Percentiles rank a stretch among this genome's conserved stretches.
phyloP scores from a whole-genome alignment of 2,329 filamentous ascomycete genomes.

The Paramyrothecium sp. region DNA sequence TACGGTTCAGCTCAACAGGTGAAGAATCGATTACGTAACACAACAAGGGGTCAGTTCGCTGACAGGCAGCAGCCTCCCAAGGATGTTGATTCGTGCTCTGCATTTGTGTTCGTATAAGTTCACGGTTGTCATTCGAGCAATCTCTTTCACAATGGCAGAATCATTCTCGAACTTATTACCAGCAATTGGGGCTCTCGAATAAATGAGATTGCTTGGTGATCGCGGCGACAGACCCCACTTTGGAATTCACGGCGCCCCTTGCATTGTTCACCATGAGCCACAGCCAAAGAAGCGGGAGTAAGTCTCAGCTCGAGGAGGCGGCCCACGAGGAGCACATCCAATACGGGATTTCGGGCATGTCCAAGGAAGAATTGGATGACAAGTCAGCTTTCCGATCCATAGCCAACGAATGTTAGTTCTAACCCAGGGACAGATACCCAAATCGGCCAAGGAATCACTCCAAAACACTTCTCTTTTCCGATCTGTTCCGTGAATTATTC shows the following conservation, averaged over 20 bases:
- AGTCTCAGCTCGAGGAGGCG: conserved; percentile 37
- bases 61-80: background rate
- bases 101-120: background rate
- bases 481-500: conserved; percentile 76
- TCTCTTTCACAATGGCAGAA: too few relatives aligned
- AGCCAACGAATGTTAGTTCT: conserved; percentile 13
- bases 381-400: conserved; percentile 27
- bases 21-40: background rate
- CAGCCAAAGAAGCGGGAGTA: conserved; percentile 3
- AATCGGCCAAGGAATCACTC: conserved; percentile 79
- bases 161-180: background rate
- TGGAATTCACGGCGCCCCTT: background rate
- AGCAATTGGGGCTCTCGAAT: background rate
- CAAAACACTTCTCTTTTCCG: conserved; percentile 78
- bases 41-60: background rate
- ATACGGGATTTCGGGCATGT: conserved; percentile 39
- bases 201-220: background rate
- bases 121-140: too few relatives aligned
- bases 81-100: background rate
- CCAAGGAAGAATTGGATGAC: conserved; percentile 41
- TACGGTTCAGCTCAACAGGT: too few relatives aligned
- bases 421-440: conserved; percentile 61
- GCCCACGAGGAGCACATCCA: conserved; percentile 51
- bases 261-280: conserved; percentile 7
- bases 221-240: background rate